These are phyloP conservation scores for Escallonia rubra DNA, from an alignment of 129 eudicot species.

Conservation along the genomic window DNA sequence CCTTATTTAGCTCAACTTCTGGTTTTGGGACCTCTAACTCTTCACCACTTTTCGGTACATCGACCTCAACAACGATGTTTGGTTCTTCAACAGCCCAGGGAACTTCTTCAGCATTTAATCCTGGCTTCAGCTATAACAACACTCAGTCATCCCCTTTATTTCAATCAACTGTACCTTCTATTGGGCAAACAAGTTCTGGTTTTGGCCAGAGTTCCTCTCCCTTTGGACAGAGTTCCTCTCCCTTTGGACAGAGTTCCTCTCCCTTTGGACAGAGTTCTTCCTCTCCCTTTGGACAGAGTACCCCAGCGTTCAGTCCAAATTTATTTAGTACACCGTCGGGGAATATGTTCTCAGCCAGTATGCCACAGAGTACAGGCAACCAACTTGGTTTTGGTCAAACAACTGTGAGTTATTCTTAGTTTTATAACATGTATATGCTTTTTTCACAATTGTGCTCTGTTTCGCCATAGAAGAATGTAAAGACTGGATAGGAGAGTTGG, in stretches of 20 bases:
- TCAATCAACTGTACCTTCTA: constrained; percentile 74
- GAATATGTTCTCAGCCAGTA: constrained; percentile 52
- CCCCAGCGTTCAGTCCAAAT: constrained; percentile 53
- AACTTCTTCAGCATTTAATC: constrained; percentile 44
- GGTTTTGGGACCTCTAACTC: constrained; percentile 54
- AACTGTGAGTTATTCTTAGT: constrained; percentile 50
- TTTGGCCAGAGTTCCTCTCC: constrained; percentile 68
- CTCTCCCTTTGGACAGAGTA: constrained; percentile 57
- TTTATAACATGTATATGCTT: background rate
- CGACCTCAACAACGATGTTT: constrained; percentile 56
- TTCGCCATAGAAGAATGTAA: background rate
- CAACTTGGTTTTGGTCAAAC: constrained; percentile 64
- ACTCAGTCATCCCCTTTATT: constrained; percentile 76
- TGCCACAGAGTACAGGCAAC: constrained; percentile 38
- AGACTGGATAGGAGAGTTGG: background rate
- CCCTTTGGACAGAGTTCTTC: constrained; percentile 71
- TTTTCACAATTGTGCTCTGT: background rate
- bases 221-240: constrained; percentile 55
- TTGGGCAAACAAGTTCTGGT: constrained; percentile 61
- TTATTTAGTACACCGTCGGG: constrained; percentile 58
- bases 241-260: constrained; percentile 60
- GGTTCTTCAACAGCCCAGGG: constrained; percentile 61
- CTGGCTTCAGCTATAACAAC: constrained; percentile 60
- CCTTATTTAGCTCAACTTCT: constrained; percentile 51
- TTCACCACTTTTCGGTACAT: constrained; percentile 54